Conservation (phyloP, 1,284 basidiomycete genomes). For the Ceratobasidium sp. region DNA sequence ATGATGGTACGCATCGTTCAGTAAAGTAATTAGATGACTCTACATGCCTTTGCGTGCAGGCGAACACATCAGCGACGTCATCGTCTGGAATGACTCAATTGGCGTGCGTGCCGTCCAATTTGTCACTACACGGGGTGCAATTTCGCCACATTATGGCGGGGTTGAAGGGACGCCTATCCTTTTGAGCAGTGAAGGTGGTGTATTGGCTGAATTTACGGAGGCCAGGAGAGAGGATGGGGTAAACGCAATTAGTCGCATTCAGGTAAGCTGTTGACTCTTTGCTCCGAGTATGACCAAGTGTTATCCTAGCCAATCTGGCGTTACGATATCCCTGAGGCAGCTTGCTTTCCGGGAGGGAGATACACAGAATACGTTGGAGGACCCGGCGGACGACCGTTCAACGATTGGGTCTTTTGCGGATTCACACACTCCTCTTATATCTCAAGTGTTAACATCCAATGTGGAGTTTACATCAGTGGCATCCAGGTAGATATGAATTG, state of each 20-base stretch:
- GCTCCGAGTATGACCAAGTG: neutral
- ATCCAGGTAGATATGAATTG: neutral
- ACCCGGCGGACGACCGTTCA: neutral
- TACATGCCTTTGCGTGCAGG: neutral
- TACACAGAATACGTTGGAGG: neutral
- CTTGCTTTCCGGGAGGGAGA: neutral
- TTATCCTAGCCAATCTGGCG: slow-evolving; percentile 7
- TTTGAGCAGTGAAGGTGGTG: slow-evolving; percentile 2
- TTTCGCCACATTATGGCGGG: slow-evolving; percentile 4
- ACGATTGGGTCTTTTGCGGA: neutral
- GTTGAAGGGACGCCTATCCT: neutral
- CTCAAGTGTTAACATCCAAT: neutral
- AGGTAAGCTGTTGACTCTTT: neutral
- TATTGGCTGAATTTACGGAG: neutral
- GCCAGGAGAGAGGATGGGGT: neutral
- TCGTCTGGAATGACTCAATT: neutral
- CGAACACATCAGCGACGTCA: slow-evolving; percentile 31
- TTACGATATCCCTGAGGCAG: slow-evolving; percentile 1
- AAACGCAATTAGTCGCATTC: neutral
- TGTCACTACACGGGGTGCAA: slow-evolving; percentile 2
- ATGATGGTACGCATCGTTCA: neutral
- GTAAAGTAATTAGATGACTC: neutral
- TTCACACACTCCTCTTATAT: neutral
- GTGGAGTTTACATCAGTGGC: neutral
- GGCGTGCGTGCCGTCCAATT: slow-evolving; percentile 7